phyloP scores from a whole-genome alignment of 768 basidiomycete species.

The Amanita exitialis region DNA sequence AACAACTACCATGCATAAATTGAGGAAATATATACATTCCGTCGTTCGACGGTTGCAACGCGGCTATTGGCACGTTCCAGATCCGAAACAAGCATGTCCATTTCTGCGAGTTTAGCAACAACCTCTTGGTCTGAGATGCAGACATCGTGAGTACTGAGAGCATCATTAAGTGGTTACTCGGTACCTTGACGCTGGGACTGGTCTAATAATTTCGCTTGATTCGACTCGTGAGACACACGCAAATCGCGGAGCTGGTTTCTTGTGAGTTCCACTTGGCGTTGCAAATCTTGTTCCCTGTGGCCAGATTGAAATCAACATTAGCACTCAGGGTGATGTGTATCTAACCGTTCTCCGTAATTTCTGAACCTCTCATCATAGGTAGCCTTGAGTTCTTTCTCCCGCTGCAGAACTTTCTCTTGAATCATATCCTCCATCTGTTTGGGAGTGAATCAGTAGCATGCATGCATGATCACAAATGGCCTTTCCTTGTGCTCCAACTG shows the following conservation, averaged over 20 bases:
- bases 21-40: conserved; percentile 56
- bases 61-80: conserved; percentile 92
- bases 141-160: neutral
- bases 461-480: neutral
- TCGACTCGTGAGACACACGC: conserved; percentile 84
- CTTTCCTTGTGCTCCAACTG: conserved; percentile 76
- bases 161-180: neutral
- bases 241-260: conserved; percentile 87
- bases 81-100: conserved; percentile 93
- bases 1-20: neutral
- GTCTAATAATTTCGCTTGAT: conserved; percentile 86
- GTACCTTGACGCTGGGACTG: conserved; percentile 85
- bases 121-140: conserved; percentile 73
- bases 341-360: conserved; percentile 92
- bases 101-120: conserved; percentile 79
- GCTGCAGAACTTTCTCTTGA: conserved; percentile 78
- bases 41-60: conserved; percentile 83
- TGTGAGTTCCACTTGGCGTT: conserved; percentile 81
- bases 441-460: conserved; percentile 2
- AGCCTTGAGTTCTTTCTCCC: conserved; percentile 94
- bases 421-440: conserved; percentile 92
- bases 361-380: conserved; percentile 93
- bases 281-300: conserved; percentile 81
- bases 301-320: neutral
- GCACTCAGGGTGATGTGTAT: neutral